A percentile compares a stretch with the other conserved stretches of the same genome.
These are phyloP conservation scores for Patellifolia procumbens DNA, from an alignment of 179 eudicot species.

Conservation along the genomic window DNA sequence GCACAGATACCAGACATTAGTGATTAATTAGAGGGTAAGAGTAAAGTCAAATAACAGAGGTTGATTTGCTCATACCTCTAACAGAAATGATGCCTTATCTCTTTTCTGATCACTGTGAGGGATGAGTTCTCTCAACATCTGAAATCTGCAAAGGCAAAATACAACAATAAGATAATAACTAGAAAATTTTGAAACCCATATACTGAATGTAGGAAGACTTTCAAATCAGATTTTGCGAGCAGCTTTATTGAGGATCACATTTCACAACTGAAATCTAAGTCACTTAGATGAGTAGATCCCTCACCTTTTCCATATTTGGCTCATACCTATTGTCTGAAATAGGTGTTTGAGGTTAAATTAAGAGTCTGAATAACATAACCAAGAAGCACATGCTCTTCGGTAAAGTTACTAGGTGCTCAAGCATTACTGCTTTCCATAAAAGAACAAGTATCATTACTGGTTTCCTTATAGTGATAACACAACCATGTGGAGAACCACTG, in stretches of 20 bases:
- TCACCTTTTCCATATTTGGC: background rate
- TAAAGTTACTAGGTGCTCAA: too few species aligned
- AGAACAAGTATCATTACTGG: too few species aligned
- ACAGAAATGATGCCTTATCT: slow-evolving; percentile 92
- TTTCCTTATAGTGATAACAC: too few species aligned
- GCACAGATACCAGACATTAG: slow-evolving; percentile 22
- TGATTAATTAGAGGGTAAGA: background rate
- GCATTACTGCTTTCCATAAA: too few species aligned
- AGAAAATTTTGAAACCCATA: too few species aligned
- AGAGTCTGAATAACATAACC: too few species aligned
- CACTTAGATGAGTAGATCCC: background rate
- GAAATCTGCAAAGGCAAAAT: slow-evolving; percentile 67
- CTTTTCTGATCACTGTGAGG: slow-evolving; percentile 94
- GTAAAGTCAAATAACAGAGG: background rate
- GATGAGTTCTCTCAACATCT: slow-evolving; percentile 83
- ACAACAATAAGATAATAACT: slow-evolving; percentile 13
- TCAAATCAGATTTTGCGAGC: background rate
- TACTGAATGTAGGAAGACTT: slow-evolving; percentile 1
- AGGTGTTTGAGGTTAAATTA: too few species aligned
- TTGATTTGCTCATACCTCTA: slow-evolving; percentile 53
- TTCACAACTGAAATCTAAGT: background rate
- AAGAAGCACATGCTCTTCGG: background rate
- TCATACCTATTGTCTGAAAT: too few species aligned
- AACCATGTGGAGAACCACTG: too few species aligned
- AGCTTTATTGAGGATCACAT: background rate